A percentile compares a stretch with the other conserved stretches of the same genome.
phyloP scores from a whole-genome alignment of 805 yeast genomes.

The Metschnikowia picachoensis region DNA sequence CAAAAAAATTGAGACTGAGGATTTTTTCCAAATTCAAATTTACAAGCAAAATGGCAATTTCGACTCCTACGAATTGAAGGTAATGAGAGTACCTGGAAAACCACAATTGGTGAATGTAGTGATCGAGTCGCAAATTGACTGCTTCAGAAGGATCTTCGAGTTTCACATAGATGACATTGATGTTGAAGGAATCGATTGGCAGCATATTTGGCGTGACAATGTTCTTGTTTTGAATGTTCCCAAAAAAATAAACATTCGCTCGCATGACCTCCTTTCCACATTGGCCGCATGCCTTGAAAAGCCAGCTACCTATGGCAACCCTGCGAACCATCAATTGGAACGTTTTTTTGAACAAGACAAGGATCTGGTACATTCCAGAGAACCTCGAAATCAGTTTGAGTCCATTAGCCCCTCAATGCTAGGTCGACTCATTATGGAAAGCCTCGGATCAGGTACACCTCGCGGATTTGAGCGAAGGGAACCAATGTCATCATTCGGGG shows the following conservation, averaged over 20 bases:
- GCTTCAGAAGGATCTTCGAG: constrained; percentile 30
- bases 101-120: constrained; percentile 15
- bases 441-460: too few species aligned
- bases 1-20: constrained; percentile 34
- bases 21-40: constrained; percentile 34
- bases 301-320: too few species aligned
- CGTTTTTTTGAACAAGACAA: too few species aligned
- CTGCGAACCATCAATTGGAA: too few species aligned
- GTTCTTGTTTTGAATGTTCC: constrained; percentile 36
- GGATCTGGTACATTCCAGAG: background rate
- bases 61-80: constrained; percentile 30
- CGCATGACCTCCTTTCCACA: constrained; percentile 17
- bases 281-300: constrained; percentile 11
- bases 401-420: constrained; percentile 2
- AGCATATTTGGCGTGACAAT: constrained; percentile 26
- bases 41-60: constrained; percentile 33
- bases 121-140: constrained; percentile 22
- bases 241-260: constrained; percentile 20
- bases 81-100: constrained; percentile 11
- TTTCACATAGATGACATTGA: constrained; percentile 31
- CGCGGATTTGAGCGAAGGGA: too few species aligned
- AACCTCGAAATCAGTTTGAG: background rate
- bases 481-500: too few species aligned
- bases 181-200: constrained; percentile 32
- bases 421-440: too few species aligned